Conservation (phyloP, 768 basidiomycete genomes). For the Trametes elegans region DNA sequence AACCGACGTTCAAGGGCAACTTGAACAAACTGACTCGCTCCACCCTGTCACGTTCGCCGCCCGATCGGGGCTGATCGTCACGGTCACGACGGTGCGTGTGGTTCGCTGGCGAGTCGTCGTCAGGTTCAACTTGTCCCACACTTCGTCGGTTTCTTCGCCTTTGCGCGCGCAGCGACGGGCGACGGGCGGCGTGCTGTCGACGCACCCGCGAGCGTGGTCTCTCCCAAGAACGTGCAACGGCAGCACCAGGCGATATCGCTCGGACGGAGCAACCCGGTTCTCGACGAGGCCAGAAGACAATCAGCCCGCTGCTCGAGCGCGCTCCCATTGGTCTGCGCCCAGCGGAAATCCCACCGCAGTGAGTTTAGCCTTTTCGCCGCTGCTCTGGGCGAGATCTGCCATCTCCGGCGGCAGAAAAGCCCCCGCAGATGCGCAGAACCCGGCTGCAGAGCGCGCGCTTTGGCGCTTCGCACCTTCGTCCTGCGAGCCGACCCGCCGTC, state of each 20-base stretch:
- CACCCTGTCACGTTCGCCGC: conserved; percentile 8
- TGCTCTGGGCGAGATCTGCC: conserved; percentile 12
- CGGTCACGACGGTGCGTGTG: conserved; percentile 11
- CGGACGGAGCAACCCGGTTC: conserved; percentile 16
- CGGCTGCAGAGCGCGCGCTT: no score
- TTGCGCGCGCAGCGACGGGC: no score
- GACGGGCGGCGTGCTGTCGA: no score
- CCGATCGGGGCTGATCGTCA: conserved; percentile 4
- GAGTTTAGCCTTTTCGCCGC: conserved; percentile 25
- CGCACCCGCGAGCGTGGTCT: not conserved
- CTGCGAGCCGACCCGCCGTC: no score
- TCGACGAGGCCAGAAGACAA: conserved; percentile 13
- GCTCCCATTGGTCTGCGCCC: conserved; percentile 9
- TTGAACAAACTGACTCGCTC: conserved; percentile 4
- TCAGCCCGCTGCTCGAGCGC: not conserved
- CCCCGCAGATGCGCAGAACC: conserved; percentile 13
- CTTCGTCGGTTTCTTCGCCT: no score
- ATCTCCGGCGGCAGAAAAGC: conserved; percentile 6
- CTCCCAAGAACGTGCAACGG: not conserved
- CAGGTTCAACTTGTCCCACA: no score
- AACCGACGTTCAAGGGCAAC: not conserved
- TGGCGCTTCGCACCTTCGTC: no score
- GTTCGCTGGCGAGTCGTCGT: not conserved
- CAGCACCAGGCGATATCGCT: conserved; percentile 3
- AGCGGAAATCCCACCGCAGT: conserved; percentile 15